Base-by-base conservation (phyloP, 371 early-diverging fungal species). In the Rhizopus sp. region DNA sequence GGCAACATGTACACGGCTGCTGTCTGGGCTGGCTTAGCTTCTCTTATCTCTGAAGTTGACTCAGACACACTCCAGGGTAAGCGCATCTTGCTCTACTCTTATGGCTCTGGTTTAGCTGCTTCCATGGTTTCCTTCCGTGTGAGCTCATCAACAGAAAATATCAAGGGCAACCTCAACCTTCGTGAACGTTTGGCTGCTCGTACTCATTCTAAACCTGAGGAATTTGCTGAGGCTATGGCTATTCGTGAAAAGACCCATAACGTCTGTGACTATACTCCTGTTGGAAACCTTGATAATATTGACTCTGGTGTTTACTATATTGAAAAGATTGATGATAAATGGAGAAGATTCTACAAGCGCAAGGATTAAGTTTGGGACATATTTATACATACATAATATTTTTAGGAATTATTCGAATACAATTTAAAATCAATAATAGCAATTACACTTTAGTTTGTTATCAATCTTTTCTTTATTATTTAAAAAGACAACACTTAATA, bases 1-100 rank as follows among this genome's bases (percentile, higher is more conserved):
- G 99, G 98, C 60, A 99, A 99, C 83, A 93, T 93, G 89, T 98
- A 99, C 81, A 90, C 93, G 58, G 98, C 89, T 51, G 95, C 96
- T 15, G 85, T 96, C 37, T 99, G 94, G 87, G 86, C 89, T 51
- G 88, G 92, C 59, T 85, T 99, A 32, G 86, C 88, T 16, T 92
- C 93, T 49, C 80, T 97, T 53, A 41, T 99, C 34, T 85, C 91
- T 37, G 84, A 86, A 62, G 82, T 88, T 12, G 69, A 90, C 17
- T 78, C 80, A 16, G 87, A 83, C 45, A 78, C 87, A 15, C 81
- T 95, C 54, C 72, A 82, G 50, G 72, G 83, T 78, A 96, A 97
- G 82, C 92, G 96, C 53, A 75, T 97, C 46, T 82, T 86, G 40
- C 31, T 97, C 60, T 98, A 94, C 81, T 96, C 98, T 12, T 98